Conservation (phyloP, 2,329 filamentous ascomycete species). For the Fusarium floridanum region DNA sequence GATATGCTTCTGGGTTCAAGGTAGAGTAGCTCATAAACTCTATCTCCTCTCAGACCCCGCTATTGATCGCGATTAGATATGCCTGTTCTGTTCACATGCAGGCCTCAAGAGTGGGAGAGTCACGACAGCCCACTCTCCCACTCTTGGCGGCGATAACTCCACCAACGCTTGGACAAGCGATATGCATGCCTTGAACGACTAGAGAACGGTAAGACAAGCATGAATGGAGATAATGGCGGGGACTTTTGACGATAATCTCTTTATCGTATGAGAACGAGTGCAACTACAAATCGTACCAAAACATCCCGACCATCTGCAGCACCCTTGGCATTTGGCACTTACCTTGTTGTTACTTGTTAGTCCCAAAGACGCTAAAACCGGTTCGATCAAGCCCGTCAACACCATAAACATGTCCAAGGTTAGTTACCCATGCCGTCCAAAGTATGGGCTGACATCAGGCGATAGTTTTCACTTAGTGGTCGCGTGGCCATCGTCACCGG, state of each 20-base stretch:
- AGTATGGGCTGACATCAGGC: background rate
- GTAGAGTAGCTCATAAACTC: background rate
- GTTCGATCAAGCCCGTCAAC: background rate
- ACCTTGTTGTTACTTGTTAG: background rate
- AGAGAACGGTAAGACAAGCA: background rate
- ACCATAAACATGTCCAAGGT: background rate
- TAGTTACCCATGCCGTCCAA: background rate
- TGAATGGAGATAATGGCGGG: background rate
- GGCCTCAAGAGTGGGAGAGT: slow-evolving; percentile 5
- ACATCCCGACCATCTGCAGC: background rate
- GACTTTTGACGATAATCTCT: background rate
- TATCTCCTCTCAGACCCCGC: background rate
- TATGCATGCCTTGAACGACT: background rate
- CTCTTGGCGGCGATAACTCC: slow-evolving; percentile 6
- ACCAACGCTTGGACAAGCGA: background rate
- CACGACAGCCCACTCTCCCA: background rate
- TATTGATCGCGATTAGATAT: background rate
- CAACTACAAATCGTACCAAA: background rate
- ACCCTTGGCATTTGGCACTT: background rate
- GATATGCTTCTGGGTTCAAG: background rate
- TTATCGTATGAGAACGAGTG: slow-evolving; percentile 2
- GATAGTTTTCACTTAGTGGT: slow-evolving; percentile 62
- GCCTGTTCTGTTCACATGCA: background rate
- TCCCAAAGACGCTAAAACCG: background rate
- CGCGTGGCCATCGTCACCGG: slow-evolving; percentile 61